Percentiles rank a stretch among this genome's conserved stretches.
Evolutionary conservation across 495 filamentous ascomycete species (phyloP).

Genomic region (Hypoxylon subgilvum): DNA sequence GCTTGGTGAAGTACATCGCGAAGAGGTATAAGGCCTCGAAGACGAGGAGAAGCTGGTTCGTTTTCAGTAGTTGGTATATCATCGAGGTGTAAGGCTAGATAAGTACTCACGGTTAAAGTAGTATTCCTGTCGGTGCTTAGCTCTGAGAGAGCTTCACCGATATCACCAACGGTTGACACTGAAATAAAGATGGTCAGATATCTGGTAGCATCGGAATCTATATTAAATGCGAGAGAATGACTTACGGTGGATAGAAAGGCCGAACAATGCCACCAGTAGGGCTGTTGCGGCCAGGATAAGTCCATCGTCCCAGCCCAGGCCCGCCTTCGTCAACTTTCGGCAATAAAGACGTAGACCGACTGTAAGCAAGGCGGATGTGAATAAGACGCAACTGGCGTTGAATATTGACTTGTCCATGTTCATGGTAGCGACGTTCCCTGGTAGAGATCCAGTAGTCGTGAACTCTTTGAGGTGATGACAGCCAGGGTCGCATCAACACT

Average conservation of each 20-base stretch:
- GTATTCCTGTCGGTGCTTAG: not conserved
- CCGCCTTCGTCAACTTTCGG: constrained; percentile 11
- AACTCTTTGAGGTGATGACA: no score
- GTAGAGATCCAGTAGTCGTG: no score
- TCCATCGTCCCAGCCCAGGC: constrained; percentile 33
- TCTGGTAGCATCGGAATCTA: not conserved
- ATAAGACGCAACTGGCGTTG: not conserved
- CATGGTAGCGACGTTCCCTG: not conserved
- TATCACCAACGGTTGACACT: no score
- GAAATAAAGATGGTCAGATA: not conserved
- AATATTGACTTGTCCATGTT: not conserved
- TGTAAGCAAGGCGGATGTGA: constrained; percentile 2
- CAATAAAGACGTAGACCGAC: constrained; percentile 23
- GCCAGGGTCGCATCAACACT: no score
- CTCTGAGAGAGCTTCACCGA: no score
- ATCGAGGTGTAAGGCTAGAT: not conserved
- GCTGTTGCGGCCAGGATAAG: constrained; percentile 9
- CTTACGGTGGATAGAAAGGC: constrained; percentile 19
- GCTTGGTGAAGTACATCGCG: constrained; percentile 42
- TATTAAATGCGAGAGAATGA: not conserved
- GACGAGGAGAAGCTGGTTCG: constrained; percentile 18
- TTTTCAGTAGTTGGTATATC: not conserved
- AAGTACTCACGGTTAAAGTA: constrained; percentile 15
- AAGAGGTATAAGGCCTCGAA: constrained; percentile 15
- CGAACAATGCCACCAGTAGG: constrained; percentile 11